Percentiles rank a stretch among this genome's conserved stretches.
Conservation (phyloP, 2,329 filamentous ascomycete species). For the Phialophora verrucosa region DNA sequence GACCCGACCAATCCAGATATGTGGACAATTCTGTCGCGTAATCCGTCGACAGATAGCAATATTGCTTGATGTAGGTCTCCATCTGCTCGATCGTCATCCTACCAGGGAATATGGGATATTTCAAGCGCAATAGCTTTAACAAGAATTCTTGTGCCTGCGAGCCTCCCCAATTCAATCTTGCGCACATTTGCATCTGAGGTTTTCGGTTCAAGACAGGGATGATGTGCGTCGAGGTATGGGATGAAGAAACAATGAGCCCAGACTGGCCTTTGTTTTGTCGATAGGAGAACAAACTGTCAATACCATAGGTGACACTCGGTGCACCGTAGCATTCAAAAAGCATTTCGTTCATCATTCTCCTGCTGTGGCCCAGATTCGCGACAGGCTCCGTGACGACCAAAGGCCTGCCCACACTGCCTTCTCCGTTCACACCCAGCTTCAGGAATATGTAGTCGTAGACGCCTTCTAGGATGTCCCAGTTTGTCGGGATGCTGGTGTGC, state of each 20-base stretch:
- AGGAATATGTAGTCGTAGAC: slow-evolving; percentile 93
- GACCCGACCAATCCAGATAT: slow-evolving; percentile 87
- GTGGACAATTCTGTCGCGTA: slow-evolving; percentile 77
- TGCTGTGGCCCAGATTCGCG: slow-evolving; percentile 85
- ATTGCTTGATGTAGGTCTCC: slow-evolving; percentile 82
- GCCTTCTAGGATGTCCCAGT: slow-evolving; percentile 98
- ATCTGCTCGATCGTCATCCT: slow-evolving; percentile 87
- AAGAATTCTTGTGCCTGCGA: slow-evolving; percentile 89
- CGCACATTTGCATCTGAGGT: slow-evolving; percentile 81
- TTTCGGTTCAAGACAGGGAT: slow-evolving; percentile 91
- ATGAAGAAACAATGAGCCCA: slow-evolving; percentile 88
- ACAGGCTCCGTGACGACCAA: slow-evolving; percentile 96
- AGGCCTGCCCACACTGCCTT: slow-evolving; percentile 79
- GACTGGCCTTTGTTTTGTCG: slow-evolving; percentile 86
- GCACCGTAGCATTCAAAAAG: slow-evolving; percentile 95
- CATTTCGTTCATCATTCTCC: slow-evolving; percentile 96
- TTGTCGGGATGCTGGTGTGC: slow-evolving; percentile 88
- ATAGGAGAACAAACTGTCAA: slow-evolving; percentile 97
- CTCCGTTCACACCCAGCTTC: slow-evolving; percentile 81
- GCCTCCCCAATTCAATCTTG: slow-evolving; percentile 92
- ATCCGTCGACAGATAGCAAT: slow-evolving; percentile 85
- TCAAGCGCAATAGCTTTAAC: slow-evolving; percentile 83
- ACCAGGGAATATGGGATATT: slow-evolving; percentile 82
- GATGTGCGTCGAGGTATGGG: slow-evolving; percentile 90
- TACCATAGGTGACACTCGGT: slow-evolving; percentile 88